Conservation (phyloP, 2,329 filamentous ascomycete genomes). For the Aspergillus sergii region DNA sequence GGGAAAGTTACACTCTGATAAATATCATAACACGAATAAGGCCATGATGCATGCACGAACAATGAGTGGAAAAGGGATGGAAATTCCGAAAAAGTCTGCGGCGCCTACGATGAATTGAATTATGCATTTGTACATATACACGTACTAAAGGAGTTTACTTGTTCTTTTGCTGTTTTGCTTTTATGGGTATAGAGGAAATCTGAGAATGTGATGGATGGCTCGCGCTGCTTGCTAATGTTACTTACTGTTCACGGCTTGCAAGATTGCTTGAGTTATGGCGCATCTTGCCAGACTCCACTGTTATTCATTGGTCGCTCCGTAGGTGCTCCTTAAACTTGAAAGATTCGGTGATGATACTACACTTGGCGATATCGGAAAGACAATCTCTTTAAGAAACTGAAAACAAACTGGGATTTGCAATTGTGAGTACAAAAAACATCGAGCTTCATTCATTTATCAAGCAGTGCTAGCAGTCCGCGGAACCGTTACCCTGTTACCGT, state of each 20-base stretch:
- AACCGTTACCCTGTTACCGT: conserved; percentile 2
- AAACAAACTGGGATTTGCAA: background rate
- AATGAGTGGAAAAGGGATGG: conserved; percentile 11
- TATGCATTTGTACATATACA: conserved; percentile 15
- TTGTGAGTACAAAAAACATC: conserved; percentile 3
- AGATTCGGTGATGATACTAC: background rate
- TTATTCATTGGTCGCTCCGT: background rate
- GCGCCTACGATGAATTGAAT: conserved; percentile 6
- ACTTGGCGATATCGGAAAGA: background rate
- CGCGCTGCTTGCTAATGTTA: background rate
- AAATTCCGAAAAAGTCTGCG: conserved; percentile 10
- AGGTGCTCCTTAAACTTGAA: background rate
- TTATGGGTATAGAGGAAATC: conserved; percentile 1
- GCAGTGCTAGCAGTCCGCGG: conserved; percentile 2
- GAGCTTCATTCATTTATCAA: conserved; percentile 9
- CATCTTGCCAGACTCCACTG: background rate
- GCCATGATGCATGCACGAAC: conserved; percentile 19
- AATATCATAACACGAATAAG: conserved; percentile 8
- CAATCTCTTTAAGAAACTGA: background rate
- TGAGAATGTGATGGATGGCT: background rate
- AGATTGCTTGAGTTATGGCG: background rate
- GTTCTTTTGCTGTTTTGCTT: background rate
- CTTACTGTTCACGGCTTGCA: background rate
- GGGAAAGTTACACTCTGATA: background rate
- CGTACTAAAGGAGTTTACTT: conserved; percentile 11